These are phyloP conservation scores for Conringia planisiliqua DNA, from an alignment of 345 rosid species.

Conservation along the genomic window DNA sequence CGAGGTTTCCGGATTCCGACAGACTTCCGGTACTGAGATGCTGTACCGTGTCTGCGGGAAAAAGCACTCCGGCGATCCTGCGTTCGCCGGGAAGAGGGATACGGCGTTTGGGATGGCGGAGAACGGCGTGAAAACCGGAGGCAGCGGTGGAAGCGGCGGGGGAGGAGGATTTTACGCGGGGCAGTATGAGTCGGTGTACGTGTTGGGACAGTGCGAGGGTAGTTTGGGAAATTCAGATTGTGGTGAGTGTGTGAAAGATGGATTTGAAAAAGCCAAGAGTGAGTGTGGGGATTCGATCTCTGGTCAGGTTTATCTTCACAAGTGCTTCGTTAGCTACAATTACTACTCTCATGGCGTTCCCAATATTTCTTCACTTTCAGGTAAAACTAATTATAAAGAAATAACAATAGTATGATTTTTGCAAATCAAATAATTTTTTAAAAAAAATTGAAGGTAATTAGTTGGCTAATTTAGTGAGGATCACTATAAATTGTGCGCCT, in stretches of 20 bases:
- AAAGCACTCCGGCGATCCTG: constrained; percentile 26
- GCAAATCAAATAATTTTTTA: too few species aligned
- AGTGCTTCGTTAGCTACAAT: constrained; percentile 77
- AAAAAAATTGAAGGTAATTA: not conserved
- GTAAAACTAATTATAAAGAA: constrained; percentile 19
- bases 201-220: constrained; percentile 88
- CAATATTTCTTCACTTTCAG: constrained; percentile 39
- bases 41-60: constrained; percentile 55
- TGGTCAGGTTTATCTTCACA: constrained; percentile 64
- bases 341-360: constrained; percentile 83
- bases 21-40: constrained; percentile 47
- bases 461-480: not conserved
- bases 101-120: constrained; percentile 46
- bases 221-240: constrained; percentile 62
- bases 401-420: not conserved
- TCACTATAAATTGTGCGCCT: not conserved
- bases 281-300: constrained; percentile 69
- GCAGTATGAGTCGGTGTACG: constrained; percentile 47
- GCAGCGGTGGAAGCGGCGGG: not conserved
- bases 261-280: constrained; percentile 43
- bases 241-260: constrained; percentile 57
- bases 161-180: constrained; percentile 48
- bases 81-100: constrained; percentile 41
- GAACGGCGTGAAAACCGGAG: constrained; percentile 44
- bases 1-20: constrained; percentile 54